phyloP scores from a whole-genome alignment of 2,329 filamentous ascomycete genomes.

The Cryphonectria japonica region DNA sequence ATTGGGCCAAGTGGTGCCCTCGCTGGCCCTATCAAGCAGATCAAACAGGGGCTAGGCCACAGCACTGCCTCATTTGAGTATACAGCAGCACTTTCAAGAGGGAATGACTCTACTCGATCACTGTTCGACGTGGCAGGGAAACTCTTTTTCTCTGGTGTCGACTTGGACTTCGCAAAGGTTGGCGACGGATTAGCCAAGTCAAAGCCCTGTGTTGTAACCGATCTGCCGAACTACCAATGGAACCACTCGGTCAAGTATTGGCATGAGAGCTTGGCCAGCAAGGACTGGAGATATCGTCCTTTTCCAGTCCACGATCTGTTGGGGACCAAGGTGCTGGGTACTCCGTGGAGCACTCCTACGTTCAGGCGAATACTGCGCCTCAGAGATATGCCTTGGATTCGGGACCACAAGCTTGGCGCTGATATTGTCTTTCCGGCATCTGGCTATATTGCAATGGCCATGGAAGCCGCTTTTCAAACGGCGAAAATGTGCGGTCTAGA shows the following conservation, averaged over 20 bases:
- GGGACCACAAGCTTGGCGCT: slow-evolving; percentile 33
- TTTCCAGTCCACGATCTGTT: slow-evolving; percentile 21
- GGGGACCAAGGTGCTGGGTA: slow-evolving; percentile 16
- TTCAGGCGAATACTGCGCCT: slow-evolving; percentile 12
- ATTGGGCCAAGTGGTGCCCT: slow-evolving; percentile 33
- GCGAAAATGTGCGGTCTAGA: not conserved
- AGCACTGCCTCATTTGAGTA: slow-evolving; percentile 28
- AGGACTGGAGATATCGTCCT: slow-evolving; percentile 15
- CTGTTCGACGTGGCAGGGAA: slow-evolving; percentile 33
- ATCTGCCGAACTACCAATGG: slow-evolving; percentile 36
- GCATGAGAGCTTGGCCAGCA: slow-evolving; percentile 8
- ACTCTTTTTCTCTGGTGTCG: slow-evolving; percentile 29
- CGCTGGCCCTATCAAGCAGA: slow-evolving; percentile 33
- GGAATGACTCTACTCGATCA: slow-evolving; percentile 22
- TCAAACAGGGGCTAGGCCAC: slow-evolving; percentile 15
- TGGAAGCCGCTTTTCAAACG: slow-evolving; percentile 31
- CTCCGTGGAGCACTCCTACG: slow-evolving; percentile 8
- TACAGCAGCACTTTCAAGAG: slow-evolving; percentile 21
- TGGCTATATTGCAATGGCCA: slow-evolving; percentile 30
- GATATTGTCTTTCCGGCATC: slow-evolving; percentile 32
- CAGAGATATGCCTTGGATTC: slow-evolving; percentile 41
- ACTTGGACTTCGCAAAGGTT: slow-evolving; percentile 22
- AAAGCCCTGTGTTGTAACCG: slow-evolving; percentile 16
- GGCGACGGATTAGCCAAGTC: not conserved
- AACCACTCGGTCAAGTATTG: slow-evolving; percentile 31